phyloP scores from a whole-genome alignment of 108 stramenopile species.

The Pseudonitzschia delicatissima region DNA sequence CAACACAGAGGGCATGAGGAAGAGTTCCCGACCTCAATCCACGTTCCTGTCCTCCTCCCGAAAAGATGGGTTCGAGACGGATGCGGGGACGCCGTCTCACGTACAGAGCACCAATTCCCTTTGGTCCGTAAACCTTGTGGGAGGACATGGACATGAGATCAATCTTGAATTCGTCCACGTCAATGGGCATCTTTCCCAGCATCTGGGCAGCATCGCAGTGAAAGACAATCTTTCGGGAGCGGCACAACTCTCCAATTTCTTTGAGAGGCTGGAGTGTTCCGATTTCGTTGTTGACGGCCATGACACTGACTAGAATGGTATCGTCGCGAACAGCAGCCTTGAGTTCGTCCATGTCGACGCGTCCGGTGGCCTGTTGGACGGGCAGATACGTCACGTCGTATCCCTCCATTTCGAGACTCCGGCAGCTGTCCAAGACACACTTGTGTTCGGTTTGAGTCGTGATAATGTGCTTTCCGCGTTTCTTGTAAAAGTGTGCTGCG shows the following conservation, averaged over 20 bases:
- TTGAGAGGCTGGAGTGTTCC: slow-evolving; percentile 94
- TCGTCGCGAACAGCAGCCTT: slow-evolving; percentile 88
- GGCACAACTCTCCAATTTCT: slow-evolving; percentile 94
- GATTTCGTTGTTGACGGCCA: slow-evolving; percentile 99
- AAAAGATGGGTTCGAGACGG: slow-evolving; percentile 94
- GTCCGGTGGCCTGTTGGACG: slow-evolving; percentile 82
- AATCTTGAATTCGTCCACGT: slow-evolving; percentile 91
- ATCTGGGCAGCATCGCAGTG: slow-evolving; percentile 99
- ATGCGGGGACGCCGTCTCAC: slow-evolving; percentile 95
- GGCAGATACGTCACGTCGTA: slow-evolving; percentile 97
- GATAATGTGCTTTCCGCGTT: slow-evolving; percentile 87
- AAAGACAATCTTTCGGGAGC: slow-evolving; percentile 92
- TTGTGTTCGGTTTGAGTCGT: slow-evolving; percentile 99
- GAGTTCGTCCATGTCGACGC: slow-evolving; percentile 89
- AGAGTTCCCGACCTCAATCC: slow-evolving; percentile 91
- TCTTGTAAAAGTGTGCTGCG: slow-evolving; percentile 91
- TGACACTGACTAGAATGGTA: slow-evolving; percentile 91
- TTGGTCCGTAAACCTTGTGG: slow-evolving; percentile 99
- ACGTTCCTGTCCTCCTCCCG: slow-evolving; percentile 98
- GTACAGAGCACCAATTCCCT: slow-evolving; percentile 97
- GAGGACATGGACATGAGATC: slow-evolving; percentile 96
- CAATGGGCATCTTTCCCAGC: slow-evolving; percentile 95
- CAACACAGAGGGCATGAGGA: slow-evolving; percentile 87
- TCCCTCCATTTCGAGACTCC: slow-evolving; percentile 93
- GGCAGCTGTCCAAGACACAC: slow-evolving; percentile 97